phyloP scores from a whole-genome alignment of 352 stramenopile species.

The Phytopythium cucurbitacearum region DNA sequence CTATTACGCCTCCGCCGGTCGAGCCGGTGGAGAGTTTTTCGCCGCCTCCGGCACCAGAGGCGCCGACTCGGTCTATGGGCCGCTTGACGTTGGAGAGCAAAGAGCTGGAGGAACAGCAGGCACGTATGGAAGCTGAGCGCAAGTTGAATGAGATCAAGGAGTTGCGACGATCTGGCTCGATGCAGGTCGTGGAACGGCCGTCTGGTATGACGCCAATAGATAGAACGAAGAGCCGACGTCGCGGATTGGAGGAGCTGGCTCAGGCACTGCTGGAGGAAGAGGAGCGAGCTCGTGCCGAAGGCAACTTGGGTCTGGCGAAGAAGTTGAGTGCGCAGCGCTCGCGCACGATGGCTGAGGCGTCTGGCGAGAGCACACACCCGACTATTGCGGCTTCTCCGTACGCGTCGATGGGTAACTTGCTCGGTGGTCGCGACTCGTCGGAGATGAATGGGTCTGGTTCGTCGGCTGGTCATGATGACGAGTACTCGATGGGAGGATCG shows the following conservation, averaged over 20 bases:
- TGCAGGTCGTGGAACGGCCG: constrained; percentile 50
- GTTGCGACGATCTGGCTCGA: constrained; percentile 58
- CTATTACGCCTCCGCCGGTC: constrained; percentile 5
- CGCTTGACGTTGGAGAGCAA: constrained; percentile 42
- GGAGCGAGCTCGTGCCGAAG: constrained; percentile 70
- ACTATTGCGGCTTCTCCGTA: constrained; percentile 25
- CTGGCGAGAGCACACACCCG: constrained; percentile 27
- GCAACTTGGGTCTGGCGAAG: constrained; percentile 68
- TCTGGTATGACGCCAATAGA: constrained; percentile 53
- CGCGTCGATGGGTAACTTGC: constrained; percentile 40
- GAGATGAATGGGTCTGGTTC: not conserved
- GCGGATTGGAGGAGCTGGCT: constrained; percentile 75
- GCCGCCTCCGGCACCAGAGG: constrained; percentile 21
- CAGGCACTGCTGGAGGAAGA: constrained; percentile 76
- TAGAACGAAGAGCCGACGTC: constrained; percentile 62
- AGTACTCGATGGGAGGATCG: constrained; percentile 3
- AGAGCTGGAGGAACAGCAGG: constrained; percentile 70
- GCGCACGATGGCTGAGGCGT: constrained; percentile 61
- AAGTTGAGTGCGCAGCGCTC: constrained; percentile 76
- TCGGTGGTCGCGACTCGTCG: constrained; percentile 11
- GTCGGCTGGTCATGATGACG: not conserved
- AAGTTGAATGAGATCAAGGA: constrained; percentile 83
- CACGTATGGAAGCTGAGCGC: constrained; percentile 70
- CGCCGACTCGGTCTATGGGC: constrained; percentile 21
- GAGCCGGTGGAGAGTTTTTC: constrained; percentile 17